These are phyloP conservation scores for Saitozyma sp. DNA, from an alignment of 768 basidiomycete genomes.

Conservation along the genomic window DNA sequence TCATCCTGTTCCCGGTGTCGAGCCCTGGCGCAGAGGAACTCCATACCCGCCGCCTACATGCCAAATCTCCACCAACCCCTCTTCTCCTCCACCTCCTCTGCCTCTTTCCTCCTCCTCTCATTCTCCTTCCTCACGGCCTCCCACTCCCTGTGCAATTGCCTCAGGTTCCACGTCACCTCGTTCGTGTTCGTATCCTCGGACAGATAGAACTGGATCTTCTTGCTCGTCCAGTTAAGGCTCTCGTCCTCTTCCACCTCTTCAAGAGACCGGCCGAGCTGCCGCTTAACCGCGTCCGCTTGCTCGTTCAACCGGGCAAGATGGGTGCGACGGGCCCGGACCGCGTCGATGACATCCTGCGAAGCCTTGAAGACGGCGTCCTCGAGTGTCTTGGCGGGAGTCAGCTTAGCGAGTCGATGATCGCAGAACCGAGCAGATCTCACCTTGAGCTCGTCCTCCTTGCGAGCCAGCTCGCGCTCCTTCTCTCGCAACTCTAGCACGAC, in stretches of 20 bases:
- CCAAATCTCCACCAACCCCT: conserved; percentile 12
- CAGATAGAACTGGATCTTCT: conserved; percentile 33
- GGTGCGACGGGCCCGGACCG: conserved; percentile 5
- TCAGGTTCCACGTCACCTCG: conserved; percentile 27
- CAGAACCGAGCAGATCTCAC: conserved; percentile 15
- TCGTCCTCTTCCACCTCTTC: conserved; percentile 31
- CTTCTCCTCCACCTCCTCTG: conserved; percentile 5
- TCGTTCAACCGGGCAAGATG: conserved; percentile 5
- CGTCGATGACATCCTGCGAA: conserved; percentile 17
- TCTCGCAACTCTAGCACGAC: conserved; percentile 30
- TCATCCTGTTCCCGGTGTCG: too few relatives aligned
- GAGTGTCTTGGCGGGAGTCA: conserved; percentile 12
- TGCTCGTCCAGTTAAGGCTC: conserved; percentile 13
- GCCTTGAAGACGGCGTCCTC: conserved; percentile 31
- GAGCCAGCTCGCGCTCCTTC: conserved; percentile 25
- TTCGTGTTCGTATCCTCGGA: conserved; percentile 28
- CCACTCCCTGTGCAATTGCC: conserved; percentile 27
- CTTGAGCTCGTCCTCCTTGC: conserved; percentile 28
- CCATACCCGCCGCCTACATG: background rate
- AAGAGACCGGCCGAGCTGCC: conserved; percentile 15
- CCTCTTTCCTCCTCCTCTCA: conserved; percentile 11
- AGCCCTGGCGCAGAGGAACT: too few relatives aligned
- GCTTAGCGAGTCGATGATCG: background rate
- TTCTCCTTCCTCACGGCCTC: conserved; percentile 20
- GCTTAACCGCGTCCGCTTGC: conserved; percentile 9